Evolutionary conservation across 176 grass and related monocot genomes (phyloP), one percentile per base, ranked within the genome.

Genomic region (Triticum timopheevii): DNA sequence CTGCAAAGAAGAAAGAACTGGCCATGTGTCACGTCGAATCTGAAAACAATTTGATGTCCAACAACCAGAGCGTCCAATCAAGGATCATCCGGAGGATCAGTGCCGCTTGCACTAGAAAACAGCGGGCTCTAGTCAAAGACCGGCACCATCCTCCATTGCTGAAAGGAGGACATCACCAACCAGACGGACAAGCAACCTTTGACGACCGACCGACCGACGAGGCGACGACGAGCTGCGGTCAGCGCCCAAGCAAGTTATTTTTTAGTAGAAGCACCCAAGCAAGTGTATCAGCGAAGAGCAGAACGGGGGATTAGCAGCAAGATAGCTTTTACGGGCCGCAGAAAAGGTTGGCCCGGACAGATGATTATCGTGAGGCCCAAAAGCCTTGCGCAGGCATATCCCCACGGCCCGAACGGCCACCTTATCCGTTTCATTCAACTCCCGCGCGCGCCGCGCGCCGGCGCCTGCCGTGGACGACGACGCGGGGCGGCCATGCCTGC

Each of bases 381-480:
- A 42, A 42, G 20, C 69, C 31, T 23, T 40, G 4, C 34, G 36
- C 36, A 3, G 69, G 20, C 36, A 39, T 42, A 76, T 31, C 44
- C 73, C 44, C 44, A 33, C 49, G 45, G 45, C 73, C 73, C 44
- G 17, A 20, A 2, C 45, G 33, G 45, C 3, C 73, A 76, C 73
- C 73, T 76, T 76, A 76, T 79, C 77, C 77, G 22, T 40, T 42
- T 25, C 25, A 30, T 79, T 61, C 54, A 76, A 76, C 73, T 76
- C 45, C 73, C 44, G 73, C 73, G 42, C 72, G 39, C 36, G 22
- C 22, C 38, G 11, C 70, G 72, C 42, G 13, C 72, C 72, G 23
- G 42, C 72, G 25, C 25, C 73, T 75, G 42, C 72, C 24, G 12
- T 27, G 23, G 7, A 73, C 40, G 23, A 74, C 71, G 11, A 2